A percentile compares a stretch with the other conserved stretches of the same genome.
Conservation (phyloP, 2,329 filamentous ascomycete genomes). For the Calonectria hawksworthii region DNA sequence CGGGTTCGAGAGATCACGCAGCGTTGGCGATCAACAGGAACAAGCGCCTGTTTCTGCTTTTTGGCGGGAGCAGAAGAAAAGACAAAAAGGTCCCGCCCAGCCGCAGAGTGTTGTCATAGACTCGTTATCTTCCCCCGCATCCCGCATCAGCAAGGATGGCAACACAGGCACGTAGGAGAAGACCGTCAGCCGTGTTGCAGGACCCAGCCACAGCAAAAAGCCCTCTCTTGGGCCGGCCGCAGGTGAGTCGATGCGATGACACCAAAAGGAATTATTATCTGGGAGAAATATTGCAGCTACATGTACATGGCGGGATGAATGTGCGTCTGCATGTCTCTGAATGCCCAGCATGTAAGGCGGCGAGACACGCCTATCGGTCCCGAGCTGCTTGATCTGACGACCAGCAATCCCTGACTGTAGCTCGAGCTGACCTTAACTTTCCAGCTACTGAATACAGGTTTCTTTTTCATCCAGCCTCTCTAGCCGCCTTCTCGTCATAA, state of each 20-base stretch:
- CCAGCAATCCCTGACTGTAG: background rate
- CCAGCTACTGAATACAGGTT: background rate
- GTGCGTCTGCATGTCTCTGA: background rate
- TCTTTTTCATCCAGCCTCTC: constrained; percentile 4
- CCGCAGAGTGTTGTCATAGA: constrained; percentile 8
- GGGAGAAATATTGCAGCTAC: constrained; percentile 1
- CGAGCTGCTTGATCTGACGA: background rate
- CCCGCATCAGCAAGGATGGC: background rate
- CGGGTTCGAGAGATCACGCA: background rate
- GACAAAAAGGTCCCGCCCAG: background rate
- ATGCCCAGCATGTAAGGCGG: constrained; percentile 1
- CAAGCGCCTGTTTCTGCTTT: background rate
- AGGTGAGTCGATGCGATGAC: background rate
- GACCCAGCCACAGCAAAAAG: background rate
- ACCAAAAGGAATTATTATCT: background rate
- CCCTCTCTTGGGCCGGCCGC: background rate
- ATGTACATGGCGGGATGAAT: background rate
- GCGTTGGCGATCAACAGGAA: constrained; percentile 3
- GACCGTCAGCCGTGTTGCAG: background rate
- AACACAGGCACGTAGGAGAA: background rate
- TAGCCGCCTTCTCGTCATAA: background rate
- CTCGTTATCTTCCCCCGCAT: constrained; percentile 7
- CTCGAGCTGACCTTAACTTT: background rate
- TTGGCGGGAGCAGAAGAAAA: background rate
- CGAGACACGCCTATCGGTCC: background rate